These are phyloP conservation scores for Pueraria montana DNA, from an alignment of 306 rosid genomes.

Conservation along the genomic window DNA sequence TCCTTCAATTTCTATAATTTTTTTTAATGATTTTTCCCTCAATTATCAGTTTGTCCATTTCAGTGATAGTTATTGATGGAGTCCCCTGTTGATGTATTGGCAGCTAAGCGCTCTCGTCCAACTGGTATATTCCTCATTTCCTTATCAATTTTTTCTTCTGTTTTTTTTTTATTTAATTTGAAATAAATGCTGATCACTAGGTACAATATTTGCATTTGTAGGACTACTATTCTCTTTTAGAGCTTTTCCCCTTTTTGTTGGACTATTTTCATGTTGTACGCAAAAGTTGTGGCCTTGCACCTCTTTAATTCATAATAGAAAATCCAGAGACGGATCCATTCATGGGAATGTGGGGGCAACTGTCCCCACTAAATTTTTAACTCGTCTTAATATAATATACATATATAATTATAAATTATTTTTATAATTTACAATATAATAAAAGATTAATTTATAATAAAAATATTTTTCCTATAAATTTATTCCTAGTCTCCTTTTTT, in stretches of 20 bases:
- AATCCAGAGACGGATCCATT: no score
- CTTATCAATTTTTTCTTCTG: background rate
- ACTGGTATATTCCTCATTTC: conserved; percentile 33
- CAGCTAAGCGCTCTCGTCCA: conserved; percentile 44
- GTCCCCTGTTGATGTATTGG: conserved; percentile 41
- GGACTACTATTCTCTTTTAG: background rate
- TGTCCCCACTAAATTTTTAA: no score
- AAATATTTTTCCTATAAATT: no score
- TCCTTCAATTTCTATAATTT: background rate
- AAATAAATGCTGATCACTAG: background rate
- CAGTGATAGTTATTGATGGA: conserved; percentile 51
- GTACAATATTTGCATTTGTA: conserved; percentile 20
- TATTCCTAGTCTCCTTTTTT: no score
- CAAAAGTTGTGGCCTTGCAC: background rate
- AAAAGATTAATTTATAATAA: no score
- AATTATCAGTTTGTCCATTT: conserved; percentile 39
- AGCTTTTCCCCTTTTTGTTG: background rate
- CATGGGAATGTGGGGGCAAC: no score
- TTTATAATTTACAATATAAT: no score
- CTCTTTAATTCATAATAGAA: background rate
- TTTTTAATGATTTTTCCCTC: background rate
- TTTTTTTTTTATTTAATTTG: background rate
- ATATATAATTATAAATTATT: no score
- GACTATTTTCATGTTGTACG: conserved; percentile 2
- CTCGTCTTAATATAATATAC: no score